phyloP scores from a whole-genome alignment of 768 basidiomycete genomes.

The Phaeotremella fagi region DNA sequence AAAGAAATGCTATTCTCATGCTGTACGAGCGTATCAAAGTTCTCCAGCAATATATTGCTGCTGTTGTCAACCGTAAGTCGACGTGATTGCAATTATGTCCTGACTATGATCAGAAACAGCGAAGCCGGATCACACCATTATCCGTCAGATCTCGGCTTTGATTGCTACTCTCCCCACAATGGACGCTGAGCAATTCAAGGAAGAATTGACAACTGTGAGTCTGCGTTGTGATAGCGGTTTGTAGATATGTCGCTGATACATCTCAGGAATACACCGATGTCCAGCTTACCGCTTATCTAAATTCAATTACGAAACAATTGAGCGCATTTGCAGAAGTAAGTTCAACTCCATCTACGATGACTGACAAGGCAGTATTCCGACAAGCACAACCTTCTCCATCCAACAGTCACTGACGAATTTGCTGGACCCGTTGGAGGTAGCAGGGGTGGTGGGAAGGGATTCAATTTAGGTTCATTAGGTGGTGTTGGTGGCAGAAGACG shows the following conservation, averaged over 20 bases:
- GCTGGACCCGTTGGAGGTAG: neutral
- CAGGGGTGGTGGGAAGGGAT: neutral
- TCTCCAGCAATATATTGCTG: slow-evolving; percentile 78
- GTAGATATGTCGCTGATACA: slow-evolving; percentile 1
- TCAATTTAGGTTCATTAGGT: neutral
- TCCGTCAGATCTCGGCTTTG: slow-evolving; percentile 79
- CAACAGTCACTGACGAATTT: neutral
- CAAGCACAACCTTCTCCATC: slow-evolving; percentile 4
- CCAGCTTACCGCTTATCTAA: slow-evolving; percentile 82
- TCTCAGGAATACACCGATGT: slow-evolving; percentile 91
- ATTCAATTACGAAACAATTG: slow-evolving; percentile 80
- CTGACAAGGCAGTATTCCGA: slow-evolving; percentile 7
- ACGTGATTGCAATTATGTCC: neutral
- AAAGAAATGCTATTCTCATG: slow-evolving; percentile 94
- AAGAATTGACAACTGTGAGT: slow-evolving; percentile 81
- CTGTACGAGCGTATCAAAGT: slow-evolving; percentile 82
- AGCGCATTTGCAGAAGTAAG: slow-evolving; percentile 83
- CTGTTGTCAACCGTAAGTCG: slow-evolving; percentile 64
- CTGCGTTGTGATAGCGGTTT: too few relatives aligned
- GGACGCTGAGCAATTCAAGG: slow-evolving; percentile 71
- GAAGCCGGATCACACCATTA: slow-evolving; percentile 68
- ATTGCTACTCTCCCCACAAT: slow-evolving; percentile 83
- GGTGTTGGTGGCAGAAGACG: neutral
- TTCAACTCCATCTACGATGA: neutral
- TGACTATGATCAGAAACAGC: slow-evolving; percentile 58